Base-by-base conservation (phyloP, 1,284 basidiomycete species). In the Rhizoctonia solani region DNA sequence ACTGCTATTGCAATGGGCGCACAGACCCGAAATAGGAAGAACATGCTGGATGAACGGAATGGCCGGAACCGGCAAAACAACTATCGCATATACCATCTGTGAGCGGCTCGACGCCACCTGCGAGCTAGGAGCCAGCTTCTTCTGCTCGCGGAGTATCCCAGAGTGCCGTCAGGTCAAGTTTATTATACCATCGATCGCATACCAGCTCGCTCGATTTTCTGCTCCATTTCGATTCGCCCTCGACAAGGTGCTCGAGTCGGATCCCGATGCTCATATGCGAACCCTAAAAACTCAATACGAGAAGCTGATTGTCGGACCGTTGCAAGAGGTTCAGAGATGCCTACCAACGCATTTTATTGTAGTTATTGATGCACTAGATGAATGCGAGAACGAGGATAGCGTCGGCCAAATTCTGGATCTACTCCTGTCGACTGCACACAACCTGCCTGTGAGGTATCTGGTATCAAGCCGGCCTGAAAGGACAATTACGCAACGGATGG, bases 81-180 rank as follows among this genome's bases (percentile, higher is more conserved):
- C 61, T 3, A 11, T 74, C 27, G 72, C 73, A 27, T 55, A 70
- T 49, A 73, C 73, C 3, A 52, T 75, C 5, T 71, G 72, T n/a
- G 49, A 68, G 3, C 19, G 63, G 2, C 68, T 66, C n/a, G 42
- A 61, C 9, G 25, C 19, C 13, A 14, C 53, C 6, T 46, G 66
- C 4, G 42, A 30, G 5, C 75, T 76, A 2, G 76, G 72, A 2
- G 76, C 75, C 1, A 75, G 72, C 8, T 58, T 54, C 23, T 78
- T 77, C 70, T 77, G 74, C 44, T 74, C 75, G 3, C 72, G 76
- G 0, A 70, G 25, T 21, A 29, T 30, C 9, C 66, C 50, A 4
- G 58, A 49, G 19, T 47, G 66, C 19, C 52, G 58, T 16, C 49
- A 70, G 9, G 50, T 54, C 13, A 5, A 29, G 6, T 42, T 23